phyloP scores from a whole-genome alignment of 495 filamentous ascomycete species.

The Friedmanniomyces endolithicus region DNA sequence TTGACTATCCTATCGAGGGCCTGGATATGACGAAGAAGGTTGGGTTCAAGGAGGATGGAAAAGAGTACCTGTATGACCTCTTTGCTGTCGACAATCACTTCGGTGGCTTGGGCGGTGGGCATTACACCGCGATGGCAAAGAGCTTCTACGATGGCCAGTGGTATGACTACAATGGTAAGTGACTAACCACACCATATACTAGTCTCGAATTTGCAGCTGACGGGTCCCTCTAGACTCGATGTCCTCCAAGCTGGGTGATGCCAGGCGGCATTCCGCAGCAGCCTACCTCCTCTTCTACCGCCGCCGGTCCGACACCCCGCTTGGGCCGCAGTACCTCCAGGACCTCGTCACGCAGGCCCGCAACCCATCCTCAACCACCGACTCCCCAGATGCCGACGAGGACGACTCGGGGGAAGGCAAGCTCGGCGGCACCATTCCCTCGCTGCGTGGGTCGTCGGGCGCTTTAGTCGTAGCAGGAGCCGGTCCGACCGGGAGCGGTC shows the following conservation, averaged over 20 bases:
- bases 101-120: constrained; percentile 80
- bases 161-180: constrained; percentile 91
- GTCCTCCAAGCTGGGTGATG: constrained; percentile 42
- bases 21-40: constrained; percentile 71
- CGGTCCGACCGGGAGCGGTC: constrained; percentile 15
- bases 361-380: constrained; percentile 34
- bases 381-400: constrained; percentile 6
- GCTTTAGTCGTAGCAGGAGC: constrained; percentile 25
- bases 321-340: constrained; percentile 65
- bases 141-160: constrained; percentile 77
- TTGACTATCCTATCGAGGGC: constrained; percentile 82
- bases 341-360: constrained; percentile 49
- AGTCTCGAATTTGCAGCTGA: background rate
- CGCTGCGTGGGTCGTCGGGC: constrained; percentile 30
- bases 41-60: constrained; percentile 62
- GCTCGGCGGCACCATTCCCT: constrained; percentile 22
- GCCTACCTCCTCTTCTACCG: constrained; percentile 96
- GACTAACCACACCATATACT: constrained; percentile 5
- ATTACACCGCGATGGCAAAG: constrained; percentile 88
- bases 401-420: constrained; percentile 21
- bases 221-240: constrained; percentile 44
- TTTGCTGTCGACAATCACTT: constrained; percentile 93
- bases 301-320: constrained; percentile 57
- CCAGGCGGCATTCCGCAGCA: constrained; percentile 47
- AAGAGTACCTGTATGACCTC: constrained; percentile 75